These are phyloP conservation scores for Rhypophila decipiens DNA, from an alignment of 495 filamentous ascomycete genomes.

Conservation along the genomic window DNA sequence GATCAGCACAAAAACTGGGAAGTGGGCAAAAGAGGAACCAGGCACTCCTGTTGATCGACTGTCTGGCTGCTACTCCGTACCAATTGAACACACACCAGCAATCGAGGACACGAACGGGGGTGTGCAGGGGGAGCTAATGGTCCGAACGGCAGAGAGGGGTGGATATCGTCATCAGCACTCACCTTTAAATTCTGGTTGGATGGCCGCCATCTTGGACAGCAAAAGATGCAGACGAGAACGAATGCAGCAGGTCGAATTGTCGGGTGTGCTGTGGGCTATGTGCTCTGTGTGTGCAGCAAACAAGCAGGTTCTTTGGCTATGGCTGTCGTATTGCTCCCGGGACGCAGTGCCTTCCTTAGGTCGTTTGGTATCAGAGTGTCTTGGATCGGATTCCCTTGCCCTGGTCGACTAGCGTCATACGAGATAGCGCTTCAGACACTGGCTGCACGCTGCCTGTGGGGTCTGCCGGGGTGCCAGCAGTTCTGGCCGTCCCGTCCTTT, in stretches of 20 bases:
- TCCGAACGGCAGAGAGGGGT: too few species aligned
- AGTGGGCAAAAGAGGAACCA: constrained; percentile 10
- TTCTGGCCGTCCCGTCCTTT: too few species aligned
- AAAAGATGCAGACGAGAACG: neutral
- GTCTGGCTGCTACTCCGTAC: too few species aligned
- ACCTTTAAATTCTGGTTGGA: constrained; percentile 28
- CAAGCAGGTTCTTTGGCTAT: neutral
- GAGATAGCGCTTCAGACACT: constrained; percentile 14
- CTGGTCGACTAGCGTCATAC: constrained; percentile 24
- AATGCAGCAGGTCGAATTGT: constrained; percentile 13
- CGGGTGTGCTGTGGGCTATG: neutral
- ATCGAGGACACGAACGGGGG: too few species aligned
- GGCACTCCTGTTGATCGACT: constrained; percentile 14
- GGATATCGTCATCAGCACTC: constrained; percentile 13
- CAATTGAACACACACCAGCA: too few species aligned
- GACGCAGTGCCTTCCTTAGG: too few species aligned
- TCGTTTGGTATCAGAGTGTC: constrained; percentile 22
- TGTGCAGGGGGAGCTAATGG: too few species aligned
- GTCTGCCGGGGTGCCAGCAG: too few species aligned
- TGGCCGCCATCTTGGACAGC: constrained; percentile 23
- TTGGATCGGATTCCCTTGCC: constrained; percentile 18
- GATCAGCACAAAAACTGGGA: constrained; percentile 24
- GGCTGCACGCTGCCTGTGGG: neutral
- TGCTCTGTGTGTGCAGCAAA: constrained; percentile 2
- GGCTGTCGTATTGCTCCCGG: constrained; percentile 6